Evolutionary conservation across 2,329 filamentous ascomycete genomes (phyloP), one percentile per base, ranked within the genome.

Genomic region (Colletotrichum spaethianum): DNA sequence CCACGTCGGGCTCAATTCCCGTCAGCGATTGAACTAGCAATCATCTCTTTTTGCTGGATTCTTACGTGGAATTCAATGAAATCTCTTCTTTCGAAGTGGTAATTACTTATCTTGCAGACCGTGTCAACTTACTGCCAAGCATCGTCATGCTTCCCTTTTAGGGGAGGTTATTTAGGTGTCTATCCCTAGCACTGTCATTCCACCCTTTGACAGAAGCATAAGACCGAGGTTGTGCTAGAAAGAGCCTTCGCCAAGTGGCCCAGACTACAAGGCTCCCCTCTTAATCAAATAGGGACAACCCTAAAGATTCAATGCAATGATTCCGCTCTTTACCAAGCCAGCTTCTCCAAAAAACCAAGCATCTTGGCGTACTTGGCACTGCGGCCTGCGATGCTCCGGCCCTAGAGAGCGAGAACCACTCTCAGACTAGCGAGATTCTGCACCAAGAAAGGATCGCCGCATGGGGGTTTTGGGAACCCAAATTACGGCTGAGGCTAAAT

Each of bases 1-100:
- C 63, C 68, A 71, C 63, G 68, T 68, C 68, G 68, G 68, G 68
- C 68, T 68, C 69, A 68, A 68, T 59, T 63, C 69, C 69, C 69
- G 64, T 63, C 57, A 56, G 64, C 69, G 64, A 68, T 68, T 71
- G 52, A 68, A 36, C n/a, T 23, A 7, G 16, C 31, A 50, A 55
- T 16, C 57, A 23, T n/a, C 9, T 48, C 18, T 63, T 46, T 53
- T 46, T 63, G 20, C 42, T n/a, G 11, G 1, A 62, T 56, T 56
- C 42, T 4, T 38, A 12, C 3, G 16, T 16, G 46, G 16, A 50
- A 3, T 1, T 18, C 23, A 18, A 8, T 0, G 3, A 26, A 28
- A 28, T 8, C 33, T 14, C 42, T 3, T 26, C 4, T 42, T 20
- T 12, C 18, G 53, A 42, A 42, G 2, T 9, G 8, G 33, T 11